These are phyloP conservation scores for Solanum hybrid DNA, from an alignment of 305 asterid species.

Conservation along the genomic window DNA sequence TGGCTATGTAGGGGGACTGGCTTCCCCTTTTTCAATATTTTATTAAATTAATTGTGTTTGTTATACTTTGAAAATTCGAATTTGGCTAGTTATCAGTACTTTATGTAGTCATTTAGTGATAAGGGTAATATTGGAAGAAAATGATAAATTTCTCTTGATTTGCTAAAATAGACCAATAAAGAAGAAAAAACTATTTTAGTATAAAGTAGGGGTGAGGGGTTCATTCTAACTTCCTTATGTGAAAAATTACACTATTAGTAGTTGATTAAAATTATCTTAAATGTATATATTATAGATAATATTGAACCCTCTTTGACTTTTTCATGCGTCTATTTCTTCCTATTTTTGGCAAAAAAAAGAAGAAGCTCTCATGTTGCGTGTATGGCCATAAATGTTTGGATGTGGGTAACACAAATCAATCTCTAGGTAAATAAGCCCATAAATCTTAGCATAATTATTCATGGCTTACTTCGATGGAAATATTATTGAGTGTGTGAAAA, in stretches of 20 bases:
- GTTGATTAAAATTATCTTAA: no score
- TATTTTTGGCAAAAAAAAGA: no score
- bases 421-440: not conserved
- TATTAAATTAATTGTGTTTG: not conserved
- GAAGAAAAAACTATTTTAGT: not conserved
- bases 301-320: not conserved
- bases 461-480: not conserved
- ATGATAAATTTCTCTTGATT: not conserved
- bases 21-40: no score
- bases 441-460: not conserved
- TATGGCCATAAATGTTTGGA: not conserved
- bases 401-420: not conserved
- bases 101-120: not conserved
- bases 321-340: not conserved
- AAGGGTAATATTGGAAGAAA: not conserved
- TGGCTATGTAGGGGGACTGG: no score
- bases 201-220: not conserved
- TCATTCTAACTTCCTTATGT: not conserved
- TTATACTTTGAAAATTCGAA: not conserved
- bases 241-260: not conserved
- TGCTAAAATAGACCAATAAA: not conserved
- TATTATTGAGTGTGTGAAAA: not conserved
- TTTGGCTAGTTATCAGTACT: not conserved
- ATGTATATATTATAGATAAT: no score
- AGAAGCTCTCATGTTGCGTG: not conserved